Evolutionary conservation across 352 stramenopile genomes (phyloP), one percentile per base, ranked within the genome.

Genomic region (Pythium phragmitis): DNA sequence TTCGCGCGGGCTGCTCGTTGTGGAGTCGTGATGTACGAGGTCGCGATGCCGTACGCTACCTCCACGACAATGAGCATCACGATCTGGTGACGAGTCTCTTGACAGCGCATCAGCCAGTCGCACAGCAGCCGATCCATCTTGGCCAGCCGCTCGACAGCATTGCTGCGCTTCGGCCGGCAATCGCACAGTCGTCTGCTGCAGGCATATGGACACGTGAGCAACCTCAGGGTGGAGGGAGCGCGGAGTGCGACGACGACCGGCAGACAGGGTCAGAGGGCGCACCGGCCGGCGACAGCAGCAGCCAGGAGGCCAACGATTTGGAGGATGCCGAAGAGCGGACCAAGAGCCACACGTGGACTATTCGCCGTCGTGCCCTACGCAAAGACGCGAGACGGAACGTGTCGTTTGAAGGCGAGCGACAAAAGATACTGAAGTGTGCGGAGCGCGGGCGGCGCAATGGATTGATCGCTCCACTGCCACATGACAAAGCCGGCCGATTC

Each of bases 391-490:
- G 55, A n/a, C 61, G 67, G 13, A 61, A 67, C 12, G 19, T 43
- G 3, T 47, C 60, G 12, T 89, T 81, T 52, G 73, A 91, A 30
- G 26, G 4, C 0, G 65, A 89, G 48, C 78, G 80, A 7, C 45
- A 59, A 30, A 68, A 60, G 21, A 77, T 91, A 28, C 47, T 83
- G 54, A 60, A 65, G 39, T 63, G 70, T 36, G 66, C 63, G 16
- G 57, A 58, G 23, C 75, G 67, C 21, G 78, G 82, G 17, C 62
- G 82, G 41, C 74, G 82, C 34, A 80, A 89, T 46, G 78, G 82
- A 23, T 57, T 89, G 13, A 76, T 88, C n/a, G 76, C 78, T n/a
- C 76, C 79, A 8, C 63, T 89, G 5, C 70, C 76, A 21, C 55
- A 41, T 2, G 65, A 82, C 26, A 58, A 56, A 14, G 53, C 57